Conservation (phyloP, 257 asterid species). For the Capsicum pubescens region DNA sequence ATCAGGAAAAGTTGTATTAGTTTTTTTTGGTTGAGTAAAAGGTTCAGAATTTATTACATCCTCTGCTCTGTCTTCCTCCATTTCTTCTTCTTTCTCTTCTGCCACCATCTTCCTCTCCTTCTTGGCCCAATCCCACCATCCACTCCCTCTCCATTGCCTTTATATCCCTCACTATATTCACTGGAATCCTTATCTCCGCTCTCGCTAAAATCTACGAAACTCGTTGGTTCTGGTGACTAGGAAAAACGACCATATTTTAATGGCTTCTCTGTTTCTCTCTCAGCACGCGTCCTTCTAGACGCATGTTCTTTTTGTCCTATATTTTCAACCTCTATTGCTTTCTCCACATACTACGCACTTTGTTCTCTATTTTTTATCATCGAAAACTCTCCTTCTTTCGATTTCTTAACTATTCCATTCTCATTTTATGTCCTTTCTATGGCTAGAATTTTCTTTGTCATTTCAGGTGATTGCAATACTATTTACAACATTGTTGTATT, state of each 20-base stretch:
- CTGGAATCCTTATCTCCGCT: slow-evolving; percentile 37
- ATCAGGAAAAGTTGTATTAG: background rate
- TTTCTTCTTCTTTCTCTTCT: slow-evolving; percentile 27
- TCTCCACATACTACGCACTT: slow-evolving; percentile 32
- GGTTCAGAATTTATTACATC: background rate
- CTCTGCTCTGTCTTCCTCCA: slow-evolving; percentile 33
- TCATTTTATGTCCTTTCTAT: slow-evolving; percentile 65
- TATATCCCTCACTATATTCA: slow-evolving; percentile 35
- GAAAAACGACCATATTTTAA: slow-evolving; percentile 32
- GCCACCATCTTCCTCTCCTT: slow-evolving; percentile 36
- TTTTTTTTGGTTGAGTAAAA: background rate
- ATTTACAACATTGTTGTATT: slow-evolving; percentile 54
- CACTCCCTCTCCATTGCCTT: slow-evolving; percentile 37
- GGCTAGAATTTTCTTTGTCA: slow-evolving; percentile 96
- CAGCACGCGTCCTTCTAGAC: slow-evolving; percentile 40
- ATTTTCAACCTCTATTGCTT: slow-evolving; percentile 37
- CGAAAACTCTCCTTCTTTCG: slow-evolving; percentile 31
- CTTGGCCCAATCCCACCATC: slow-evolving; percentile 39
- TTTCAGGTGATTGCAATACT: slow-evolving; percentile 79
- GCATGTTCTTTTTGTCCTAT: slow-evolving; percentile 59
- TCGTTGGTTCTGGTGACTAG: slow-evolving; percentile 31
- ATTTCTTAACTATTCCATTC: slow-evolving; percentile 35
- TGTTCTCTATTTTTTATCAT: slow-evolving; percentile 22
- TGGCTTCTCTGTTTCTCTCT: slow-evolving; percentile 41
- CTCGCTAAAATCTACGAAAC: slow-evolving; percentile 37